Evolutionary conservation across 2,329 filamentous ascomycete genomes (phyloP).

Genomic region (Juglanconis juglandina): DNA sequence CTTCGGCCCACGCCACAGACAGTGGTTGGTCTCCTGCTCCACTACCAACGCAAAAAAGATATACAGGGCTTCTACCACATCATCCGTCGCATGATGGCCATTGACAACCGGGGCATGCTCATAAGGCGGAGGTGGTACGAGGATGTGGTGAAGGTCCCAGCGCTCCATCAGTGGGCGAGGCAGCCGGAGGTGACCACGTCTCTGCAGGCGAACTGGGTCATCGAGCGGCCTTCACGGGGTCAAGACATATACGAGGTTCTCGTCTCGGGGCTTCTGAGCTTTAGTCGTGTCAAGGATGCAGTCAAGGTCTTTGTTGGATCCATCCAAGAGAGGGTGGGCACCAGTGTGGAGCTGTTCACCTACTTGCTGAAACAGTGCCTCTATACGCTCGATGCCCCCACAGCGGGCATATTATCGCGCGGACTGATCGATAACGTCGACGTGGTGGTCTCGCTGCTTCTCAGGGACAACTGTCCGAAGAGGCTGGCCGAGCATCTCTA

Average conservation of each 20-base stretch:
- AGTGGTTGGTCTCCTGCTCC: slow-evolving; percentile 46
- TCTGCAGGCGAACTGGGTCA: slow-evolving; percentile 32
- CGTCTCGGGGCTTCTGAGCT: slow-evolving; percentile 46
- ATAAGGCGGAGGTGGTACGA: slow-evolving; percentile 33
- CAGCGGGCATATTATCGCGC: slow-evolving; percentile 32
- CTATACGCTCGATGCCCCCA: slow-evolving; percentile 33
- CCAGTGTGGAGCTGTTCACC: slow-evolving; percentile 31
- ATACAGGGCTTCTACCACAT: slow-evolving; percentile 41
- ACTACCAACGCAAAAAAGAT: slow-evolving; percentile 43
- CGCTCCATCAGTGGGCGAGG: slow-evolving; percentile 29
- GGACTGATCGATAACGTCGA: slow-evolving; percentile 27
- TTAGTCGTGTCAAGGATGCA: slow-evolving; percentile 43
- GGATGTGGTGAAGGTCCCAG: slow-evolving; percentile 27
- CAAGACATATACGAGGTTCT: slow-evolving; percentile 42
- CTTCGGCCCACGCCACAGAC: slow-evolving; percentile 48
- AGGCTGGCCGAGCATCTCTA: slow-evolving; percentile 16
- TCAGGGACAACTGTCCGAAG: slow-evolving; percentile 16
- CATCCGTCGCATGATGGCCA: slow-evolving; percentile 43
- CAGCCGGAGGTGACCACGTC: slow-evolving; percentile 21
- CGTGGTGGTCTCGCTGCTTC: slow-evolving; percentile 20
- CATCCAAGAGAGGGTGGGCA: slow-evolving; percentile 31
- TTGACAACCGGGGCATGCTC: slow-evolving; percentile 38
- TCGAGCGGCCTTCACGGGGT: slow-evolving; percentile 38
- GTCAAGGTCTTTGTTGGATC: slow-evolving; percentile 39
- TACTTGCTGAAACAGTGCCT: slow-evolving; percentile 42